A percentile compares a stretch with the other conserved stretches of the same genome.
phyloP scores from a whole-genome alignment of 352 stramenopile species.

The Peronospora farinosa region DNA sequence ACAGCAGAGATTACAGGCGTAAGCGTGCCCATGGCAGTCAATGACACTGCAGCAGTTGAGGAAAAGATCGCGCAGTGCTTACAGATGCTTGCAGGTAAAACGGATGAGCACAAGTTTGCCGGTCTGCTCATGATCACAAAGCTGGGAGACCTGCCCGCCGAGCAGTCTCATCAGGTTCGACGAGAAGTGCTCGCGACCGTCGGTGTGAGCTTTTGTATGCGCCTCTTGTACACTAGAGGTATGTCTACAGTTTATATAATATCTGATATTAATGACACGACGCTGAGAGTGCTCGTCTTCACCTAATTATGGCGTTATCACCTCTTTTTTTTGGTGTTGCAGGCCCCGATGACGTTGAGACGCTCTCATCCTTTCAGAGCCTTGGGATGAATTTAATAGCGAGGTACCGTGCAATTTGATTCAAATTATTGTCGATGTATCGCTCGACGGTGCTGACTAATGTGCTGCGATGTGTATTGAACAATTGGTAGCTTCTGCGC shows the following conservation, averaged over 20 bases:
- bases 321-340: constrained; percentile 5
- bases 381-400: constrained; percentile 78
- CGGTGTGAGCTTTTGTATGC: constrained; percentile 66
- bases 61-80: constrained; percentile 55
- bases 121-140: constrained; percentile 85
- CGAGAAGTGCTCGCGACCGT: constrained; percentile 56
- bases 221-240: constrained; percentile 75
- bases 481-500: constrained; percentile 51
- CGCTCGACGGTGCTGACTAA: background rate
- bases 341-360: constrained; percentile 43
- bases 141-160: constrained; percentile 38
- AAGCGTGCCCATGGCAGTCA: constrained; percentile 1
- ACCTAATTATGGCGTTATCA: background rate
- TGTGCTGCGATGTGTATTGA: constrained; percentile 1
- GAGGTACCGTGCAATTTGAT: constrained; percentile 30
- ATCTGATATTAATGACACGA: too few relatives aligned
- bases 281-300: background rate
- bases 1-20: constrained; percentile 8
- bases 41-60: constrained; percentile 2
- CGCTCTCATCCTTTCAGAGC: constrained; percentile 64
- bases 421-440: background rate
- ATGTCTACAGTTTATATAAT: background rate
- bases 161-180: constrained; percentile 46
- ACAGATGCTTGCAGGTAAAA: constrained; percentile 56
- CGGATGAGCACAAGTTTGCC: constrained; percentile 85